phyloP scores from a whole-genome alignment of 176 grass and related monocot genomes.

The Oryza australiensis region DNA sequence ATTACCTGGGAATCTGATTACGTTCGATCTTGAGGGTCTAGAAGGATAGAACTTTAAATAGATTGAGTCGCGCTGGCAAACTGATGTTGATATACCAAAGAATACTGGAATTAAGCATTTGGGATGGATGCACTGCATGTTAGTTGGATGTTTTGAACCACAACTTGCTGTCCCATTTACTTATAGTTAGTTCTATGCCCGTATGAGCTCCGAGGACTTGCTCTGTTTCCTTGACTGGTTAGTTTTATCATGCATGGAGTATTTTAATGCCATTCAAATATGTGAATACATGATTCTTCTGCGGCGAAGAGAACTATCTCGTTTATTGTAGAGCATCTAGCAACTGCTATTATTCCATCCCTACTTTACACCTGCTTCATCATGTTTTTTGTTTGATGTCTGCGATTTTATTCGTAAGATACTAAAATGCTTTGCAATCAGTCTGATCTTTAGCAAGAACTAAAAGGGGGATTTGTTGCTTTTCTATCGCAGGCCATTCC shows the following conservation, averaged over 20 bases:
- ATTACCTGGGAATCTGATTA: neutral
- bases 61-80: neutral
- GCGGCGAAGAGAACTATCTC: neutral
- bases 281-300: neutral
- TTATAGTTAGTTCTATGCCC: neutral
- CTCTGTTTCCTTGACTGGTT: constrained; percentile 12
- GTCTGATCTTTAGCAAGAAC: neutral
- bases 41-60: constrained; percentile 5
- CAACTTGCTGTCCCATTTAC: constrained; percentile 20
- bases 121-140: constrained; percentile 4
- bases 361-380: neutral
- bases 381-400: neutral
- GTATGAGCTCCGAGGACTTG: neutral
- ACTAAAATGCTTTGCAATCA: too few relatives aligned
- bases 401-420: constrained; percentile 1
- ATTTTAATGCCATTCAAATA: constrained; percentile 13
- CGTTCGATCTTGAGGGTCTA: constrained; percentile 6
- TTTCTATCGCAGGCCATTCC: constrained; percentile 30
- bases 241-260: constrained; percentile 8
- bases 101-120: neutral
- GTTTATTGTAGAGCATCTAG: neutral
- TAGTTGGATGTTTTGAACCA: neutral
- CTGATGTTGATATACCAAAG: neutral
- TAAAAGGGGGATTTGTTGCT: constrained; percentile 12
- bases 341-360: neutral